Percentiles rank a stretch among this genome's conserved stretches.
phyloP scores from a whole-genome alignment of 2,329 filamentous ascomycete genomes.

The Talaromyces sp. region DNA sequence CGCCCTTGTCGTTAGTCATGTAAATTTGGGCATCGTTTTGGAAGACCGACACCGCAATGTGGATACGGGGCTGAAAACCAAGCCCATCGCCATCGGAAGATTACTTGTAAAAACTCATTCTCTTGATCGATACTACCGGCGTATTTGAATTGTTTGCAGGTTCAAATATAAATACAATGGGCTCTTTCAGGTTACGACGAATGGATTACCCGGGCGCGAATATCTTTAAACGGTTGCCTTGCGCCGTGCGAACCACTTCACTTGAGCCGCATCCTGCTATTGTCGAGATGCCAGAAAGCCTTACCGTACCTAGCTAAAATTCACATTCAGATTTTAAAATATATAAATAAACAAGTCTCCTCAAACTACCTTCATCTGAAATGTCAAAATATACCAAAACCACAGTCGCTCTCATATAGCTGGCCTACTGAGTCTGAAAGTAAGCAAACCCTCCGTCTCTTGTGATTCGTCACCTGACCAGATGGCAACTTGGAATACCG shows the following conservation, averaged over 20 bases:
- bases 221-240: not conserved
- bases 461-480: not conserved
- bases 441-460: not conserved
- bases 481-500: not conserved
- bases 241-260: not conserved
- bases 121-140: no score
- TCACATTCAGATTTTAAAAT: not conserved
- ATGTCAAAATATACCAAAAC: not conserved
- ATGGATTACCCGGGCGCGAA: not conserved
- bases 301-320: not conserved
- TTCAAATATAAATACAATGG: not conserved
- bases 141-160: no score
- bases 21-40: no score
- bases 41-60: no score
- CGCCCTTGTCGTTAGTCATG: not conserved
- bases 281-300: not conserved
- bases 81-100: not conserved
- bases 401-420: not conserved
- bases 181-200: not conserved
- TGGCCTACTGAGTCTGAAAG: not conserved
- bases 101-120: not conserved
- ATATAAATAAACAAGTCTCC: no score
- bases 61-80: not conserved
- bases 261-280: not conserved
- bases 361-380: not conserved